Percentiles rank a stretch among this genome's conserved stretches.
These are phyloP conservation scores for Capronia coronata DNA, from an alignment of 2,329 filamentous ascomycete species.

Conservation along the genomic window DNA sequence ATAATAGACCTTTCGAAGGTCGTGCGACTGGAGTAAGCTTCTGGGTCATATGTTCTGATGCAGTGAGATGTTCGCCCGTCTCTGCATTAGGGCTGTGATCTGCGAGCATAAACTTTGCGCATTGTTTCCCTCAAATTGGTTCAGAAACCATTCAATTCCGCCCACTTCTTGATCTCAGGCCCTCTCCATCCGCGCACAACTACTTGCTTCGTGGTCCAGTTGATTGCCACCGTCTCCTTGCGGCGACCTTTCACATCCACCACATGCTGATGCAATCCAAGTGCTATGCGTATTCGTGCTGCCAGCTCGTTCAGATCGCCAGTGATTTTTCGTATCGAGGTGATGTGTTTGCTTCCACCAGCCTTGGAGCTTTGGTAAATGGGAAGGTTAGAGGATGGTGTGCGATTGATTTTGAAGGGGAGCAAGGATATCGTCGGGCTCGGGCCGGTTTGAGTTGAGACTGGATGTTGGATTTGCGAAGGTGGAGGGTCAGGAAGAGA, in stretches of 20 bases:
- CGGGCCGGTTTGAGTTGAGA: constrained; percentile 32
- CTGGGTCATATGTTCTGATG: too few species aligned
- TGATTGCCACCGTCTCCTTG: constrained; percentile 43
- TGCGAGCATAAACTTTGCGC: too few species aligned
- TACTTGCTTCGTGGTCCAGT: constrained; percentile 63
- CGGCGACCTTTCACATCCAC: constrained; percentile 30
- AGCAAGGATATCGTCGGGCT: constrained; percentile 35
- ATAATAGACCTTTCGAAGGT: too few species aligned
- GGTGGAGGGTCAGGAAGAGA: constrained; percentile 30
- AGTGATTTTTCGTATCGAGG: constrained; percentile 69
- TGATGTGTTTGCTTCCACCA: constrained; percentile 69
- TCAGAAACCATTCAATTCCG: constrained; percentile 31
- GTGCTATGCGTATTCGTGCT: constrained; percentile 53
- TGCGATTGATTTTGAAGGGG: constrained; percentile 67
- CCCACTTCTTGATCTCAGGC: constrained; percentile 28
- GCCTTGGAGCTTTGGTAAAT: constrained; percentile 69
- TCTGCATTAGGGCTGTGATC: too few species aligned
- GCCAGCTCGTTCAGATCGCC: constrained; percentile 62
- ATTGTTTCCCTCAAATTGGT: background rate
- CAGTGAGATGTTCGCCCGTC: too few species aligned
- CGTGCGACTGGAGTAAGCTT: too few species aligned
- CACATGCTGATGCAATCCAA: constrained; percentile 51
- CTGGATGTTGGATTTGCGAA: constrained; percentile 14
- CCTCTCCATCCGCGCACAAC: constrained; percentile 58
- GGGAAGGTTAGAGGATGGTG: constrained; percentile 62